Base-by-base conservation (phyloP, 495 filamentous ascomycete species). In the Cudoniella acicularis region DNA sequence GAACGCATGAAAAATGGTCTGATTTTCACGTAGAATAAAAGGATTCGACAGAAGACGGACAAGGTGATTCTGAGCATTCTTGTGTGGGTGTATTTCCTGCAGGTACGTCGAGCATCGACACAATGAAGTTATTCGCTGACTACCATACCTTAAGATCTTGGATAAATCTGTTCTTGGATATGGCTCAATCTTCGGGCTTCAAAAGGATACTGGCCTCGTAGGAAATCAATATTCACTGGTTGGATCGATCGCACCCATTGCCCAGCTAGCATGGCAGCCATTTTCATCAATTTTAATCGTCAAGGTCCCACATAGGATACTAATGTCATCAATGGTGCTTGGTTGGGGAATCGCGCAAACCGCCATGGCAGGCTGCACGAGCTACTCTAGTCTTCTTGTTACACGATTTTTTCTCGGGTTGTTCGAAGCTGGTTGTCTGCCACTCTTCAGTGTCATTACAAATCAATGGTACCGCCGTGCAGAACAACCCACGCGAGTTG, bases 131-230 rank as follows among this genome's bases (percentile, higher is more conserved):
- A 20, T 49, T 41, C n/a, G n/a, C n/a, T n/a, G n/a, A 17, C 40
- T 59, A 25, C 45, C 42, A 42, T 6, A 26, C 3, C 46, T 61
- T 73, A n/a, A 84, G 68, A 86, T 87, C 52, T 74, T 87, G 3
- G 84, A 88, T 73, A 88, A 87, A 67, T 71, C 79, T 0, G 80
- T 85, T 2, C 77, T 87, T 0, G 84, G 83, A 22, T 84, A 84
- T 62, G 82, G 80, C 52, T 83, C 83, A 24, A 82, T 82, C 8
- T 86, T 85, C 52, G 84, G 84, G n/a, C 69, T 88, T 17, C 71
- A 73, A 30, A 65, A 76, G 24, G 82, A 84, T 57, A 79, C 78
- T 0, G 52, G 75, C 22, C 75, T 87, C 16, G 75, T 69, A 0
- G 83, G 83, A 6, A 77, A 82, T 61, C 74, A 87, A 59, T 87